Evolutionary conservation across 805 yeast species (phyloP), one percentile per base, ranked within the genome.

Genomic region (Nakazawaea pomicola): DNA sequence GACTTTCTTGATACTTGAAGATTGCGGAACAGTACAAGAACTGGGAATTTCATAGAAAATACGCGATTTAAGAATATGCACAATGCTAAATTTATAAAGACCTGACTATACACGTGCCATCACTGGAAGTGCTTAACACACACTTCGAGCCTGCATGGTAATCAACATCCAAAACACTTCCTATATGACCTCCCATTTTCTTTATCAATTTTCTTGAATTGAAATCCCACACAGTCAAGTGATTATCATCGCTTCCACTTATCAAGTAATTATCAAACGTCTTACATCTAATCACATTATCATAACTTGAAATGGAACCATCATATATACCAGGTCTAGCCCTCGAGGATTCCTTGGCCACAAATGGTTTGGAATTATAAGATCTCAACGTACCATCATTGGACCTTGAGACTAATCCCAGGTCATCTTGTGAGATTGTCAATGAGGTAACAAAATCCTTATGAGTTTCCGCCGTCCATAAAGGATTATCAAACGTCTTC

Each of bases 201-300:
- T 66, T 60, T 5, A 67, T 45, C 19, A 80, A 49, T 36, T 65
- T 65, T 38, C 76, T 61, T 0, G 81, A 63, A 4, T 66, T 65
- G 12, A 72, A 62, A 46, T 80, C 80, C 91, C 90, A 85, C 3
- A 70, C 48, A 4, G 77, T 74, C 1, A 74, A 68, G 5, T 76
- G 67, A 1, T 70, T 64, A 54, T 83, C 88, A 21, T 74, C 76
- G 1, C 86, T 73, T 0, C 91, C 93, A 14, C 86, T 74, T 3
- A 61, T 48, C 7, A 76, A 53, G 50, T 64, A 45, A 51, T 65
- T 51, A 37, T 61, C 67, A 39, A 64, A 64, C 1, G 79, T 66
- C 9, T 67, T 56, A 2, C 78, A 67, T 41, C 84, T 60, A 1
- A 78, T 67, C 32, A 70, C 64, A 41, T 70, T 72, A 38, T 80